Base-by-base conservation (phyloP, 1,284 basidiomycete genomes). In the Inonotus hispidus region DNA sequence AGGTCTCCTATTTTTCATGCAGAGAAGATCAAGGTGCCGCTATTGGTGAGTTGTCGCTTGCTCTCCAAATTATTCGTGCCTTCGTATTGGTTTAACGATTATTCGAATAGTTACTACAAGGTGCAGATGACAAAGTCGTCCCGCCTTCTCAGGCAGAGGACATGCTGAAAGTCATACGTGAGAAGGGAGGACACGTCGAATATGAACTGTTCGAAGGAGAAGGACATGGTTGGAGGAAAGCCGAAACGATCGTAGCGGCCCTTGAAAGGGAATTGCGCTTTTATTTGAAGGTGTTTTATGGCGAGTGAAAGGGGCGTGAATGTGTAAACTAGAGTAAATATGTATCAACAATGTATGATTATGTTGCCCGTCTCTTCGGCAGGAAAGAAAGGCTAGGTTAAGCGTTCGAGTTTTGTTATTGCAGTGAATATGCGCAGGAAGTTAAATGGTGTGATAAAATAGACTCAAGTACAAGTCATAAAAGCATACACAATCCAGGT, bases 171-270 rank as follows among this genome's bases (percentile, higher is more conserved):
- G 73, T 69, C 56, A 76, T 82, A 54, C 71, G 74, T 53, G 67
- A 70, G 19, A 70, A 72, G 1, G 75, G 76, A 13, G 80, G 80
- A 52, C 72, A 69, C 8, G 76, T 79, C 7, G 78, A 84, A 64
- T 79, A 79, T 59, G 73, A 77, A 53, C 63, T 82, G 0, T 85
- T 83, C 66, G 65, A 73, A 3, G 79, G 78, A 5, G 84, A 85
- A 68, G 82, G 82, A 2, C 83, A 85, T 69, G 82, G 82, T 7
- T 85, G 77, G 74, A 69, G 79, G 39, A 71, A 74, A 58, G 75
- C 75, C 16, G 68, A 74, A 47, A 79, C 71, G 16, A 79, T 81
- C 66, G 71, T 71, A 60, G 74, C 74, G 63, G 76, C 80, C 13
- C 66, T 80, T 14, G 71, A 79, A 62, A 68, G 69, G 50, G 82